Evolutionary conservation across 495 filamentous ascomycete genomes (phyloP).

Genomic region (Jackrogersella multiformis): DNA sequence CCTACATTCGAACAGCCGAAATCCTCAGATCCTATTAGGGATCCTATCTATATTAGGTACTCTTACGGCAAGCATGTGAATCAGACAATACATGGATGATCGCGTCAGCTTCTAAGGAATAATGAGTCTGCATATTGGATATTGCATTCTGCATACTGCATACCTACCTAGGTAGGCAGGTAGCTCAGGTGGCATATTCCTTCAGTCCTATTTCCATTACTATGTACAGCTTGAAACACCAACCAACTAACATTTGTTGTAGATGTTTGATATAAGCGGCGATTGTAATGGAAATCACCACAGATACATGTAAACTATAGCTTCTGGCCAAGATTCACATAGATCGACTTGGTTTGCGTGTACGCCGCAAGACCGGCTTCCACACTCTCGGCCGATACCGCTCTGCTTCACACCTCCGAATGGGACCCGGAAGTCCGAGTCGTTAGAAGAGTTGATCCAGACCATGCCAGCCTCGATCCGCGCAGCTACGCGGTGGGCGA

Average conservation of each 20-base stretch:
- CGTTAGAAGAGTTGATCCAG: constrained; percentile 92
- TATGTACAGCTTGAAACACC: no score
- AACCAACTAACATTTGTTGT: no score
- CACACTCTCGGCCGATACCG: constrained; percentile 88
- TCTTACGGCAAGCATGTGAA: constrained; percentile 11
- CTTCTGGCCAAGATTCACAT: constrained; percentile 78
- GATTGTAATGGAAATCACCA: no score
- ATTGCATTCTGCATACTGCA: no score
- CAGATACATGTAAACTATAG: background rate
- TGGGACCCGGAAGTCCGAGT: constrained; percentile 77
- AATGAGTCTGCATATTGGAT: no score
- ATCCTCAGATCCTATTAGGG: no score
- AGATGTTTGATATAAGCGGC: no score
- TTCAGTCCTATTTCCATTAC: constrained; percentile 26
- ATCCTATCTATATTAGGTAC: no score
- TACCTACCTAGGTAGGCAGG: no score
- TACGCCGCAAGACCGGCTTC: constrained; percentile 88
- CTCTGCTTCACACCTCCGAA: constrained; percentile 97
- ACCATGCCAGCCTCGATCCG: constrained; percentile 95
- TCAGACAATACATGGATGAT: constrained; percentile 11
- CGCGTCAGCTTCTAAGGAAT: background rate
- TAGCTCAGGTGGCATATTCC: constrained; percentile 16
- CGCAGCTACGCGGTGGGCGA: constrained; percentile 83
- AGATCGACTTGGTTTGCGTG: constrained; percentile 79
- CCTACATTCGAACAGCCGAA: constrained; percentile 11